These are phyloP conservation scores for Penicillium psychrosexuale DNA, from an alignment of 2,329 filamentous ascomycete species.

Conservation along the genomic window DNA sequence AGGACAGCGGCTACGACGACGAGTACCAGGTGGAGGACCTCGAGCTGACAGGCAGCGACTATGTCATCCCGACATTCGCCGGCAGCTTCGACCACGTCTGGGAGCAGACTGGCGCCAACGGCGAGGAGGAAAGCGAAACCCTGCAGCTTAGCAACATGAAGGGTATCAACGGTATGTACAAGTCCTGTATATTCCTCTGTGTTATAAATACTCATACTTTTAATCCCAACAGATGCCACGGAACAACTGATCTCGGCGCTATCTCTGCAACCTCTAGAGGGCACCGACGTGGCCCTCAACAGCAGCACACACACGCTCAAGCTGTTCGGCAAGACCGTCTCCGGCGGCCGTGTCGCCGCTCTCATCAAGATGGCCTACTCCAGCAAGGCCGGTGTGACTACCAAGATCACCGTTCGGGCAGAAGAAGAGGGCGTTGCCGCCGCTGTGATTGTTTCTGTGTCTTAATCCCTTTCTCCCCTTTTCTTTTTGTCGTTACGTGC, in stretches of 20 bases:
- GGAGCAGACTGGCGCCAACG: slow-evolving; percentile 86
- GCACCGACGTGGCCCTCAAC: slow-evolving; percentile 84
- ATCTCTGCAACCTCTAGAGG: slow-evolving; percentile 89
- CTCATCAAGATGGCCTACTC: slow-evolving; percentile 91
- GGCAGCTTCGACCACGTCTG: slow-evolving; percentile 94
- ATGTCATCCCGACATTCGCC: slow-evolving; percentile 87
- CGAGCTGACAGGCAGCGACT: slow-evolving; percentile 86
- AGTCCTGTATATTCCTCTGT: slow-evolving; percentile 8
- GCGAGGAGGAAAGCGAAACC: slow-evolving; percentile 88
- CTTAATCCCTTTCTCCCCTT: slow-evolving; percentile 51
- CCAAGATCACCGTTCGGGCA: slow-evolving; percentile 87
- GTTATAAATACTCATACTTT: slow-evolving; percentile 24
- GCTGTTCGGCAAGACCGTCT: slow-evolving; percentile 91
- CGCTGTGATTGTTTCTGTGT: slow-evolving; percentile 78
- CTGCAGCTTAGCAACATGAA: slow-evolving; percentile 82
- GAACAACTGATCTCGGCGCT: slow-evolving; percentile 83
- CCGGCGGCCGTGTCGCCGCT: slow-evolving; percentile 82
- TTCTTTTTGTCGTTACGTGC: slow-evolving; percentile 18
- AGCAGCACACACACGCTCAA: slow-evolving; percentile 92
- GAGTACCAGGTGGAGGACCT: slow-evolving; percentile 97
- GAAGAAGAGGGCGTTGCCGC: slow-evolving; percentile 90
- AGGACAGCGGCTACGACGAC: slow-evolving; percentile 90
- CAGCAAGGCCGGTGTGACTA: slow-evolving; percentile 87
- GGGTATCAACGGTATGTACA: slow-evolving; percentile 77
- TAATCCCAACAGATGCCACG: slow-evolving; percentile 72